Conservation (phyloP, 352 stramenopile species). For the Globisporangium paddicum region DNA sequence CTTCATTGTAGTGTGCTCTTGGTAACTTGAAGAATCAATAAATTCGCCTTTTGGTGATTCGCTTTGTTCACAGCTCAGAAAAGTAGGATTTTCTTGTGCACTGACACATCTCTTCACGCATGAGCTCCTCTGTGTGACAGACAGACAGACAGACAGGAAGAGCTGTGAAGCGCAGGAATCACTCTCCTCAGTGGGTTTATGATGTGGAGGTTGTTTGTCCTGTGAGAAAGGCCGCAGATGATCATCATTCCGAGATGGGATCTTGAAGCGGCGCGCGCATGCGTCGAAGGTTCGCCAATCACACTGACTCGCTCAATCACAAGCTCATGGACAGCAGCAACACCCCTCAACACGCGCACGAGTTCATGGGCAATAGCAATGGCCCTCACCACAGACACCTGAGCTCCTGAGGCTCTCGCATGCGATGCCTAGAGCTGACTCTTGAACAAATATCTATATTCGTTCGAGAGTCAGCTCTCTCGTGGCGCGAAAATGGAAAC, state of each 20-base stretch:
- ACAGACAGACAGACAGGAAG: no score
- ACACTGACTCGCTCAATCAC: no score
- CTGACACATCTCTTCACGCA: no score
- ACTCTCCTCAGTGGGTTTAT: no score
- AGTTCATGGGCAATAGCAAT: neutral
- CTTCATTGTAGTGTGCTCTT: neutral
- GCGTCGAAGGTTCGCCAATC: neutral
- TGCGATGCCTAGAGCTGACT: neutral
- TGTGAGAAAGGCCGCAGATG: neutral
- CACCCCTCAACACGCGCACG: neutral
- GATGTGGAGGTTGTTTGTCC: no score
- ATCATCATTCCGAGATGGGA: neutral
- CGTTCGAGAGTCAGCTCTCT: neutral
- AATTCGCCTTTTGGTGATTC: neutral
- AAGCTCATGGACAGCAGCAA: no score
- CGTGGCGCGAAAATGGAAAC: conserved; percentile 4
- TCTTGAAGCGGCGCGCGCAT: neutral
- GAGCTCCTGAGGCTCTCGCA: no score
- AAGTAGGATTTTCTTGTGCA: no score
- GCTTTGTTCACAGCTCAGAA: neutral
- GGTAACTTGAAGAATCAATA: neutral
- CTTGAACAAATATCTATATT: neutral
- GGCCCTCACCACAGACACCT: no score
- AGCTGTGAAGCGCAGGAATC: no score
- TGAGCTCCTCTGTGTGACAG: no score